Evolutionary conservation across 768 basidiomycete species (phyloP), one percentile per base, ranked within the genome.

Genomic region (Naganishia randhawae): DNA sequence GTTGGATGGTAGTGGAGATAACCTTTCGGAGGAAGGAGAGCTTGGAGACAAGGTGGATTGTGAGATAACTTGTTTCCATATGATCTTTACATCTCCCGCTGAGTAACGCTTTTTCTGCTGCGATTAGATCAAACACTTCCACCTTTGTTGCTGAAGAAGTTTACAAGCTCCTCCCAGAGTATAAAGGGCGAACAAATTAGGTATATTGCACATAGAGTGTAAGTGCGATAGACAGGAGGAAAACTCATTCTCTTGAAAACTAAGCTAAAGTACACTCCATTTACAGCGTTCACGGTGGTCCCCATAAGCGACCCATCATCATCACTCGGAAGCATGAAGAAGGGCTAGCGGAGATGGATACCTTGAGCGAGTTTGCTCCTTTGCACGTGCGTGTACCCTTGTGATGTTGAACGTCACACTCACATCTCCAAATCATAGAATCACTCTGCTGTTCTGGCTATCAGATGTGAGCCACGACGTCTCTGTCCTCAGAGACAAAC

Each of bases 211-310:
- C 74, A 80, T 62, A 74, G 82, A 66, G 72, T 82, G 74, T 77
- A 64, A 66, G 75, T 70, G 9, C 2, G 35, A 39, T 33, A 1
- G 13, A 6, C 32, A 22, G 37, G 11, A 27, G 6, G 6, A n/a
- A n/a, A n/a, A 35, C 37, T 54, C 5, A 19, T 65, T 33, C 32
- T n/a, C n/a, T 41, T 54, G 48, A 27, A 33, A 7, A 32, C 45
- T 29, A 63, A 19, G 63, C 91, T 69, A 77, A 74, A 7, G 81
- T 85, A 67, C 81, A 89, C n/a, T 87, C 88, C 71, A 89, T 90
- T 75, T 85, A 87, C 41, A 88, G 93, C 50, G 93, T 96, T 1
- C 93, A 95, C 72, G 93, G 93, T 3, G 92, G 92, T 2, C 85
- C 87, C 51, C 89, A 88, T 72, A 81, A 81, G n/a, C 83, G 85